Percentiles rank a stretch among this genome's conserved stretches.
These are phyloP conservation scores for Antitrichia curtipendula DNA, from an alignment of 225 moss, liverwort and hornwort genomes.

Conservation along the genomic window DNA sequence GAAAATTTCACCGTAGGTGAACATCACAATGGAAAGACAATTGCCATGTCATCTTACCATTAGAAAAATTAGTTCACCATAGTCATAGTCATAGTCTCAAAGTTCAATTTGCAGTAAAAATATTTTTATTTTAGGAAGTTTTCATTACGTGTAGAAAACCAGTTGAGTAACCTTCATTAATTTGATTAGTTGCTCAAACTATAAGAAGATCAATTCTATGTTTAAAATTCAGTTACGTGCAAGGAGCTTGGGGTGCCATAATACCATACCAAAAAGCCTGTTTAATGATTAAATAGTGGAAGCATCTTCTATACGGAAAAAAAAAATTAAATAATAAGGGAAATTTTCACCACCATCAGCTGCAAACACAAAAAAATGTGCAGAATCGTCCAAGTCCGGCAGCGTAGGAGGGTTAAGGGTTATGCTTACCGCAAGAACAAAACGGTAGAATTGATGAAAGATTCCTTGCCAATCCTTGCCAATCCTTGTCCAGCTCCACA, in stretches of 20 bases:
- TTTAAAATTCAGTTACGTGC: background rate
- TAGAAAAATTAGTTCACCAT: no score
- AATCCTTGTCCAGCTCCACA: background rate
- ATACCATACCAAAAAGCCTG: background rate
- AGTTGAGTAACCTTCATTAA: no score
- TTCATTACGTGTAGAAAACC: no score
- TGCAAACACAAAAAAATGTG: background rate
- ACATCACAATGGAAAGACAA: background rate
- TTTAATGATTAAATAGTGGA: background rate
- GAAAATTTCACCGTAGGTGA: background rate
- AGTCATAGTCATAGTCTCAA: no score
- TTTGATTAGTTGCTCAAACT: no score
- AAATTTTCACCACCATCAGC: background rate
- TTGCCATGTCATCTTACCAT: no score
- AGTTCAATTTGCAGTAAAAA: no score
- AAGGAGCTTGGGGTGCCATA: background rate
- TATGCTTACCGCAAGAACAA: background rate
- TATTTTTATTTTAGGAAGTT: no score
- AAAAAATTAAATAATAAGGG: no score
- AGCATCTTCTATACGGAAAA: background rate
- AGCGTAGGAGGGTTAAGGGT: background rate
- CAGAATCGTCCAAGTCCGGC: background rate
- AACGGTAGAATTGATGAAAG: background rate
- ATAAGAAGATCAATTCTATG: no score
- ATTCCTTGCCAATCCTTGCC: no score